These are phyloP conservation scores for Extremus antarcticus DNA, from an alignment of 495 filamentous ascomycete genomes.

Conservation along the genomic window DNA sequence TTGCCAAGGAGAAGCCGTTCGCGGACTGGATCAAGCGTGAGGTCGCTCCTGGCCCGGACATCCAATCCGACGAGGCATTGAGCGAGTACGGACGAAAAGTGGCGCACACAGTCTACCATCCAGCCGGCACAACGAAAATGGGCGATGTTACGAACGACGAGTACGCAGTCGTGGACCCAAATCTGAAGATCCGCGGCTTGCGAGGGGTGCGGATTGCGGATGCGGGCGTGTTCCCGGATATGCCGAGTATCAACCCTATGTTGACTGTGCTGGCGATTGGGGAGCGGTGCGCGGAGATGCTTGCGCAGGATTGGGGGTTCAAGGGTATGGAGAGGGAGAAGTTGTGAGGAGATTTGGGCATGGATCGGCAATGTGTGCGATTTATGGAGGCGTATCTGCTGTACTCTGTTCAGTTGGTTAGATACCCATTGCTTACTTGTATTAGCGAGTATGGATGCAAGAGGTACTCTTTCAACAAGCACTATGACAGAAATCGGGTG, in stretches of 20 bases:
- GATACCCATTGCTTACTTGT: not conserved
- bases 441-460: not conserved
- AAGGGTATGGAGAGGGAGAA: conserved; percentile 29
- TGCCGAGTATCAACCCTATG: conserved; percentile 59
- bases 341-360: conserved; percentile 5
- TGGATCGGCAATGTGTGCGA: not conserved
- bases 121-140: conserved; percentile 81
- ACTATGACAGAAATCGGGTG: too few species aligned
- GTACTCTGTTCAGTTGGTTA: not conserved
- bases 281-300: conserved; percentile 52
- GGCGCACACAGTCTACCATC: conserved; percentile 80
- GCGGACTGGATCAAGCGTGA: conserved; percentile 69
- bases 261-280: conserved; percentile 54
- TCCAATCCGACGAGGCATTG: conserved; percentile 60
- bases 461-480: not conserved
- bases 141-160: conserved; percentile 52
- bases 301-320: conserved; percentile 53
- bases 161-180: conserved; percentile 53
- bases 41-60: conserved; percentile 59
- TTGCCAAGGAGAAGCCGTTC: conserved; percentile 62
- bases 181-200: conserved; percentile 46
- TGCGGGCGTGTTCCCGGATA: conserved; percentile 58
- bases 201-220: conserved; percentile 53
- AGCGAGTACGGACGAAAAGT: conserved; percentile 62
- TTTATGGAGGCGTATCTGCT: not conserved